These are phyloP conservation scores for Polyrhizophydium stewartii DNA, from an alignment of 371 early-diverging fungal genomes.

Conservation along the genomic window DNA sequence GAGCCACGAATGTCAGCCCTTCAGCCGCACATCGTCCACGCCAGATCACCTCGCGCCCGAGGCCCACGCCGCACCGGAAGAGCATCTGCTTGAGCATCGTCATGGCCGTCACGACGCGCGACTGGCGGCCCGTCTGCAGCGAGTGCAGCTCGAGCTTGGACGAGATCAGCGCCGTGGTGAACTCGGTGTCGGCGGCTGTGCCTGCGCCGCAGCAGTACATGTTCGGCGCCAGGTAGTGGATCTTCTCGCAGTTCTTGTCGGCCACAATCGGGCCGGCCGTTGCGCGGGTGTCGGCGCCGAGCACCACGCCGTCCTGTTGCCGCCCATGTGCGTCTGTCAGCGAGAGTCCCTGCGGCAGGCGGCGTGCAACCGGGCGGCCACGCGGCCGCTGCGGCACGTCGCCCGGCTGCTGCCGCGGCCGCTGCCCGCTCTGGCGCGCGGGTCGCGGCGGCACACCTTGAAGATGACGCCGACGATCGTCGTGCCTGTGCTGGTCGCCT, in stretches of 20 bases:
- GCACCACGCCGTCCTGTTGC: conserved; percentile 90
- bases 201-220: conserved; percentile 99
- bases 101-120: conserved; percentile 92
- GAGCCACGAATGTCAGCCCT: not conserved
- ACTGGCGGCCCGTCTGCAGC: conserved; percentile 82
- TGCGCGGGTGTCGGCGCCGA: conserved; percentile 99
- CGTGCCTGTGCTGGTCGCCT: conserved; percentile 97
- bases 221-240: conserved; percentile 98
- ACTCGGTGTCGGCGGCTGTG: conserved; percentile 99
- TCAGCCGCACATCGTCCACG: not conserved
- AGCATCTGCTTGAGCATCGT: conserved; percentile 96
- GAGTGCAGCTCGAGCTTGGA: conserved; percentile 92
- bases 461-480: conserved; percentile 94
- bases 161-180: conserved; percentile 90
- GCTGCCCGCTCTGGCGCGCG: too few species aligned
- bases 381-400: too few species aligned
- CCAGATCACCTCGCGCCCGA: not conserved
- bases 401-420: too few species aligned
- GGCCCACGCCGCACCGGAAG: conserved; percentile 61
- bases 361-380: too few species aligned
- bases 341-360: not conserved
- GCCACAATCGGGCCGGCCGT: conserved; percentile 98
- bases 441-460: conserved; percentile 59
- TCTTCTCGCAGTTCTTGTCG: conserved; percentile 99
- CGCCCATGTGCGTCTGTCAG: not conserved